Evolutionary conservation across 129 eudicot species (phyloP), one percentile per base, ranked within the genome.

Genomic region (Tagetes erecta): DNA sequence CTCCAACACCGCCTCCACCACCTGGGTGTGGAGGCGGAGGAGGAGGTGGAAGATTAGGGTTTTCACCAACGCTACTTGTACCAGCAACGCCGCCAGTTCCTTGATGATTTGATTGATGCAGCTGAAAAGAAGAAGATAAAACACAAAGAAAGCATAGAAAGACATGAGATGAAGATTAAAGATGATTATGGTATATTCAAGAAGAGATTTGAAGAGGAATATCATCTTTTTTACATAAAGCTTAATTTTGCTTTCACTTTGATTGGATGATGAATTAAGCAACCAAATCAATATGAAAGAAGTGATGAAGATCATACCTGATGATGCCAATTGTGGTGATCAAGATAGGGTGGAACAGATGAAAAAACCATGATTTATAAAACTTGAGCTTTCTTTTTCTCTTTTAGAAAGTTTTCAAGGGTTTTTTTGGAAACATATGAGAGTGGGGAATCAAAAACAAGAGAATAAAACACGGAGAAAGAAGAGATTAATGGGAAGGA

Each of bases 261-360:
- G 78, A 79, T 79, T 79, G 83, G 83, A 65, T 72, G 74, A 79
- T 4, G 78, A 66, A 79, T 4, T 74, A 66, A 31, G 74, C 52
- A 75, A 71, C 51, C 50, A 47, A 14, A 56, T 62, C 12, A 41
- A 38, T 20, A 20, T 42, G 68, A 62, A 46, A 38, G 50, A 73
- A 58, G 27, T 62, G 47, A 3, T 47, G 64, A 75, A 72, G 83
- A 68, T 49, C 68, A 74, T 38, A 88, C 89, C 93, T 88, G 93
- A 31, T 85, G 89, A 31, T 85, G 89, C 92, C 88, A 87, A 72
- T 85, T 82, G 84, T 80, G 84, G 77, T 87, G 92, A 88, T 88
- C 93, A 75, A 78, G 82, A 79, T 82, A 80, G 73, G 81, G 84
- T 62, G 87, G 87, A 88, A 87, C 78, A 73, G 92, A 87, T 77